Evolutionary conservation across 1,284 basidiomycete genomes (phyloP), one percentile per base, ranked within the genome.

Genomic region (Porodaedalea pini): DNA sequence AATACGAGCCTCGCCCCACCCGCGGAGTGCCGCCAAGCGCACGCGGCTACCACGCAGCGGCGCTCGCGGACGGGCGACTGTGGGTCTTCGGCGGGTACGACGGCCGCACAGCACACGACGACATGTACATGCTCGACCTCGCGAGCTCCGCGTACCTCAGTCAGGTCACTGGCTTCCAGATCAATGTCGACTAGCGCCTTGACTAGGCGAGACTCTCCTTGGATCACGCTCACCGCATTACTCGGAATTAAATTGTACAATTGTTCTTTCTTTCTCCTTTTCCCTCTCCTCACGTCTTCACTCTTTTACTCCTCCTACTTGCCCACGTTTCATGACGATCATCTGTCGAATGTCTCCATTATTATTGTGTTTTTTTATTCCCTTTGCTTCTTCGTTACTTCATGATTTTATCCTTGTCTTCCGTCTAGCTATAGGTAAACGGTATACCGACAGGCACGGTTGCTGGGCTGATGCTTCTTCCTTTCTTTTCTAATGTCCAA

Each of bases 11-110:
- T 15, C 81, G 86, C 25, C 58, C 71, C 4, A 77, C 84, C 1
- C 75, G 80, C 15, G 94, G 94, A 1, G 80, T 79, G 56, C 80
- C 88, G 0, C 92, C 91, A 0, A 78, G 79, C 5, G 77, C 83
- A 2, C 80, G 94, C 39, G 94, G 92, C 2, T 95, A 96, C 70
- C 92, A 93, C 66, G 84, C 86, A 17, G 78, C 91, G 0, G 74
- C 93, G 43, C 75, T 95, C 13, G 85, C 90, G 4, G 94, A 97
- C 70, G 87, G 87, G 58, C 78, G 94, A 4, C 71, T 96, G 3
- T 92, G 93, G 71, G 73, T 94, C 32, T 90, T 94, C 65, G 94
- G 94, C 34, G 94, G 94, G 37, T 94, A 90, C 68, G 91, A 95
- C 61, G 93, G 92, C 2, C 78, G 80, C 32, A 79, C 79, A 2